Evolutionary conservation across 129 eudicot genomes (phyloP).

Genomic region (Pittosporum tobira): DNA sequence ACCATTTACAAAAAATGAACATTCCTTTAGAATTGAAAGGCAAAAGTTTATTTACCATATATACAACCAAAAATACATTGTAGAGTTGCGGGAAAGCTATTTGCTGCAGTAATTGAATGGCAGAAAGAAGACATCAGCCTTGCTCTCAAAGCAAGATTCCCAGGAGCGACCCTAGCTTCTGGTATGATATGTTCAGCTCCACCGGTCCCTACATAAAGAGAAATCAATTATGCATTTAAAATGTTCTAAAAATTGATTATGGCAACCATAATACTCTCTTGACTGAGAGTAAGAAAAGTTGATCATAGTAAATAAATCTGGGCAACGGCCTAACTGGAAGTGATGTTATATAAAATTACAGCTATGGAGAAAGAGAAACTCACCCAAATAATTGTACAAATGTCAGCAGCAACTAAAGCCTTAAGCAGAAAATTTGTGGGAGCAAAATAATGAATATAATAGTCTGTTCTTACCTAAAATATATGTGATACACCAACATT

Average conservation of each 20-base stretch:
- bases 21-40: no score
- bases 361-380: no score
- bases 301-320: constrained; percentile 4
- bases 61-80: constrained; percentile 97
- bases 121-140: constrained; percentile 80
- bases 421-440: no score
- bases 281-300: constrained; percentile 4
- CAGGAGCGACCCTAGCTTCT: constrained; percentile 70
- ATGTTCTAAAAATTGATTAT: constrained; percentile 10
- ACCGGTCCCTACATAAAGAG: constrained; percentile 50
- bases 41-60: constrained; percentile 41
- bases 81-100: constrained; percentile 86
- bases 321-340: neutral
- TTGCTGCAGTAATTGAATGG: constrained; percentile 85
- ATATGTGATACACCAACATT: no score
- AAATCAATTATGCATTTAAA: constrained; percentile 7
- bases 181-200: constrained; percentile 60
- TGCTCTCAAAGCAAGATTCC: constrained; percentile 54
- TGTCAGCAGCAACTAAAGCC: no score
- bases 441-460: no score
- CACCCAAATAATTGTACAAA: no score
- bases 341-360: no score
- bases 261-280: constrained; percentile 3
- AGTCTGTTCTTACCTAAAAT: no score
- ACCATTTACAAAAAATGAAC: no score